Percentiles rank a stretch among this genome's conserved stretches.
Evolutionary conservation across 768 basidiomycete genomes (phyloP).

Genomic region (Lepiota venenata): DNA sequence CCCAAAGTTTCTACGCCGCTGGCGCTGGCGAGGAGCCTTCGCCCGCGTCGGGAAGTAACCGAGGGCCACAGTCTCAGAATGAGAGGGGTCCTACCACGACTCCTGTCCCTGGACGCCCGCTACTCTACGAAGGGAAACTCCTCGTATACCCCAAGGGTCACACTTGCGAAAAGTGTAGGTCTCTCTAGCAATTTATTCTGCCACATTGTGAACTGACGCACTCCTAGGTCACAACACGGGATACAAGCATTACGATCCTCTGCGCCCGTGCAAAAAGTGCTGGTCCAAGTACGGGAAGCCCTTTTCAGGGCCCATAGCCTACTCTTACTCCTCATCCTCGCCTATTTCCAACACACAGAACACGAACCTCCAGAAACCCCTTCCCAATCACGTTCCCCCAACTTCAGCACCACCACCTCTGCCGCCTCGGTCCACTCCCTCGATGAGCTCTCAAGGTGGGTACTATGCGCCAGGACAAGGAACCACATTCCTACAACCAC

Average conservation of each 20-base stretch:
- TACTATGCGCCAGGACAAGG: constrained; percentile 11
- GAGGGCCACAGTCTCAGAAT: constrained; percentile 23
- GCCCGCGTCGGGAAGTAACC: neutral
- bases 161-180: constrained; percentile 66
- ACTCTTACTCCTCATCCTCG: constrained; percentile 32
- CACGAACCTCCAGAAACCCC: constrained; percentile 6
- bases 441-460: constrained; percentile 5
- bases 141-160: constrained; percentile 69
- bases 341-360: constrained; percentile 11
- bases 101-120: constrained; percentile 65
- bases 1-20: constrained; percentile 60
- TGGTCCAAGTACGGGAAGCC: constrained; percentile 68
- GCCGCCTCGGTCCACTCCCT: constrained; percentile 13
- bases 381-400: neutral
- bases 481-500: constrained; percentile 18
- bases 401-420: constrained; percentile 11
- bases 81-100: constrained; percentile 61
- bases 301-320: constrained; percentile 58
- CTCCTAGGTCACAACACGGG: constrained; percentile 66
- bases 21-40: constrained; percentile 29
- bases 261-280: constrained; percentile 67
- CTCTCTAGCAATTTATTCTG: neutral
- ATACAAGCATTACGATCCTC: constrained; percentile 66
- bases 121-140: constrained; percentile 56
- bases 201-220: too few relatives aligned